Evolutionary conservation across 352 stramenopile genomes (phyloP).

Genomic region (Pythium dissotocum): DNA sequence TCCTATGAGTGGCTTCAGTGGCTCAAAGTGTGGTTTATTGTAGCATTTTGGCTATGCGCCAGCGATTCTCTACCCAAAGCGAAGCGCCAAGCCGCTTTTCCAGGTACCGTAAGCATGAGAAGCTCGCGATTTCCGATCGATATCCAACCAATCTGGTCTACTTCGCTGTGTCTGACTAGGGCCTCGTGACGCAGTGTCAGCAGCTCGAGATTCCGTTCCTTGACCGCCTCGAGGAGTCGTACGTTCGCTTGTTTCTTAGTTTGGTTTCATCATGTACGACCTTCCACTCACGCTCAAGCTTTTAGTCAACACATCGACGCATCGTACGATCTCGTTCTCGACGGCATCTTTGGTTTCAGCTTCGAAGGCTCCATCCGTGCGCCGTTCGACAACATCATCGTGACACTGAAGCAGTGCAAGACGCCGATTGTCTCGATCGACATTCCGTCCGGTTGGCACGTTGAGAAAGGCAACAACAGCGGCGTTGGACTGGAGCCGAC

Average conservation of each 20-base stretch:
- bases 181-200: slow-evolving; percentile 75
- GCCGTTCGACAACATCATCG: slow-evolving; percentile 91
- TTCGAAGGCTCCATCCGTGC: slow-evolving; percentile 88
- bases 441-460: slow-evolving; percentile 98
- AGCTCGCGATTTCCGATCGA: not conserved
- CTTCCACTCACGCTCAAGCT: not conserved
- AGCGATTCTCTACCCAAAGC: slow-evolving; percentile 95
- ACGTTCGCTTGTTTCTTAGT: slow-evolving; percentile 9
- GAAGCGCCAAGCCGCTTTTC: slow-evolving; percentile 74
- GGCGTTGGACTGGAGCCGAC: slow-evolving; percentile 85
- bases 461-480: slow-evolving; percentile 87
- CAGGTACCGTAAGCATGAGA: slow-evolving; percentile 36
- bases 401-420: slow-evolving; percentile 50
- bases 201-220: slow-evolving; percentile 83
- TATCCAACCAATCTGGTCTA: not conserved
- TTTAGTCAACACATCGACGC: slow-evolving; percentile 42
- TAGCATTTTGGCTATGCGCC: slow-evolving; percentile 96
- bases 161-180: slow-evolving; percentile 29
- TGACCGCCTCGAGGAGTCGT: slow-evolving; percentile 46
- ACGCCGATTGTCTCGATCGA: slow-evolving; percentile 96
- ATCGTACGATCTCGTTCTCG: slow-evolving; percentile 92
- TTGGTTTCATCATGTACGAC: not conserved
- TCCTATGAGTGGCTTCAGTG: not conserved
- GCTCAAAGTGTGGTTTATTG: not conserved
- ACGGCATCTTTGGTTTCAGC: slow-evolving; percentile 99